Evolutionary conservation across 371 early-diverging fungal species (phyloP).

Genomic region (Syncephalis fuscata): DNA sequence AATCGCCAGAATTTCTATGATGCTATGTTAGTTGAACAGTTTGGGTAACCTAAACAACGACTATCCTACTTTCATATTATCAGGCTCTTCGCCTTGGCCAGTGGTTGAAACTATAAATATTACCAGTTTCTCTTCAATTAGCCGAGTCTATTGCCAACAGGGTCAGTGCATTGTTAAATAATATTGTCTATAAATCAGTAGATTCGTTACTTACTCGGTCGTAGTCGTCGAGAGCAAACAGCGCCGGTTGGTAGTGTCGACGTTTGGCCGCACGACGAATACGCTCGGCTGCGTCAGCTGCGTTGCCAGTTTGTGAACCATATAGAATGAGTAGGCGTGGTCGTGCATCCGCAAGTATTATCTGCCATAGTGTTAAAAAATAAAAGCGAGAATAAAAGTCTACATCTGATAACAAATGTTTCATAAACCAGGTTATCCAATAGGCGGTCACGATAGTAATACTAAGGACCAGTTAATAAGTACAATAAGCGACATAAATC

Average conservation of each 20-base stretch:
- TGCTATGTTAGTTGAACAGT: background rate
- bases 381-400: too few species aligned
- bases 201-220: constrained; percentile 27
- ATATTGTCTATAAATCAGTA: background rate
- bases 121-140: constrained; percentile 42
- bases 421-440: too few species aligned
- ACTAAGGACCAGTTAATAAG: too few species aligned
- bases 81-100: constrained; percentile 88
- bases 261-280: constrained; percentile 57
- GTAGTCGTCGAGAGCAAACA: constrained; percentile 65
- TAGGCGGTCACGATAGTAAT: too few species aligned
- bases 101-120: constrained; percentile 87
- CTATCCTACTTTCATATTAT: constrained; percentile 65
- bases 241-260: constrained; percentile 38
- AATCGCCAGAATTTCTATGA: constrained; percentile 68
- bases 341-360: background rate
- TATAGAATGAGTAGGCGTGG: constrained; percentile 49
- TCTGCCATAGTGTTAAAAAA: too few species aligned
- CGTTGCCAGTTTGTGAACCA: constrained; percentile 73
- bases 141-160: constrained; percentile 18
- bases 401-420: too few species aligned
- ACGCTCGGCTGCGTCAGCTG: constrained; percentile 65
- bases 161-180: background rate
- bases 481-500: too few species aligned
- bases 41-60: background rate